Base-by-base conservation (phyloP, 108 stramenopile species). In the Cyclotella kingstonii region DNA sequence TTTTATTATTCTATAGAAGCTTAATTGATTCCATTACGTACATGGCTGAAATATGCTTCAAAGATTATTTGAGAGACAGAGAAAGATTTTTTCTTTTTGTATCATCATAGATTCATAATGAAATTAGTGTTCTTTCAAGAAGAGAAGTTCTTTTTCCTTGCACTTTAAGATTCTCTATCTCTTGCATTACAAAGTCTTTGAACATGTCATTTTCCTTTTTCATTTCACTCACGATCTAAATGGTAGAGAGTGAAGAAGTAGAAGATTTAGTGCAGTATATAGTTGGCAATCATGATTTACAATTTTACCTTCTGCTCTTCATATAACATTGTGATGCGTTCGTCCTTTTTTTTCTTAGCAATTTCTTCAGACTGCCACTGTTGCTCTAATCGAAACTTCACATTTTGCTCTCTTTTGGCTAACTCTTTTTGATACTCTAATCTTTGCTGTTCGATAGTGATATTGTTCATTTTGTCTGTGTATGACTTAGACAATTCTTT, bases 141-240 rank as follows among this genome's bases (percentile, higher is more conserved):
- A 77, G 27, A 30, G 26, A 40, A 4, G 72, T 69, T 23, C 54
- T 57, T 42, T 79, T 74, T 1, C 78, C 78, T 50, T 51, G 29
- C 17, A 17, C 18, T 58, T 60, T 60, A 36, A 79, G 70, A 12
- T 48, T 47, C 26, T 74, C 44, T 1, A 79, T 70, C 46, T 79
- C 78, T 22, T 55, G 55, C 11, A 11, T 29, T 2, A 60, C 73
- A 33, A 79, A 79, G 17, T 69, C 47, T 25, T 55, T 54, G 53
- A 79, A 79, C 0, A 75, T 35, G 22, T 69, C 72, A 33, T 79
- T 62, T 51, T 79, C 78, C 10, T 58, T 39, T 35, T 72, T 59
- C n/a, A 77, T 66, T 34, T 46, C 60, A 35, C 26, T 30, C 60
- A 52, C 54, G 42, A 12, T 14, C 30, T 2, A 11, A 36, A 41